Base-by-base conservation (phyloP, 352 stramenopile genomes). In the Pythium periplocum region DNA sequence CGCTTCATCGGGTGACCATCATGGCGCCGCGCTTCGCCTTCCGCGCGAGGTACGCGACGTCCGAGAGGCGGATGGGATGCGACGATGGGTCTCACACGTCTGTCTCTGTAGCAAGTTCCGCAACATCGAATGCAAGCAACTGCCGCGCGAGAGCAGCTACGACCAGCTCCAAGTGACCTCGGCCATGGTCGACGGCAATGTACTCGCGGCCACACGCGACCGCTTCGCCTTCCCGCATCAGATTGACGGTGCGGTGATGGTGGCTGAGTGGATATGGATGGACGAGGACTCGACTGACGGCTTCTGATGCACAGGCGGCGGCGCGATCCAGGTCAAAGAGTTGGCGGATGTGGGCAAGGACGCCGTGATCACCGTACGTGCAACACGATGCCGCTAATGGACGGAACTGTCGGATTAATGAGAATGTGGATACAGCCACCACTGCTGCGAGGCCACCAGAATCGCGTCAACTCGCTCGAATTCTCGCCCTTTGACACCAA, bases 151-250 rank as follows among this genome's bases (percentile, higher is more conserved):
- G 38, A 66, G 81, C 38, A 73, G 59, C 53, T 93, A 75, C 51
- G 78, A 90, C 40, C 74, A 83, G 53, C 64, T 93, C 45, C 78
- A 90, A 49, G 68, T 88, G 40, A 73, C 71, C 26, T 53, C 47
- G 4, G 58, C 65, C 34, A 57, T 63, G 4, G 55, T 79, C 6
- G 81, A 89, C 17, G 67, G 68, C 62, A 84, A 73, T 54, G 57
- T 67, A 8, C 45, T 90, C 38, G 61, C 76, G 3, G 70, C 68
- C 26, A 71, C 72, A 1, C 33, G 42, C 43, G 61, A 71, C 35
- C 67, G 62, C 53, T 75, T 89, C 36, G 79, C 80, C 0, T 93
- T 90, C 35, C 59, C 70, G 26, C 80, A 91, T 52, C 69, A 80
- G 39, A 76, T 79, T 57, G 75, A 91, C 45, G 70, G 68, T 80